A percentile compares a stretch with the other conserved stretches of the same genome.
Conservation (phyloP, 192 early-diverging fungal genomes). For the Coemansia sp. region DNA sequence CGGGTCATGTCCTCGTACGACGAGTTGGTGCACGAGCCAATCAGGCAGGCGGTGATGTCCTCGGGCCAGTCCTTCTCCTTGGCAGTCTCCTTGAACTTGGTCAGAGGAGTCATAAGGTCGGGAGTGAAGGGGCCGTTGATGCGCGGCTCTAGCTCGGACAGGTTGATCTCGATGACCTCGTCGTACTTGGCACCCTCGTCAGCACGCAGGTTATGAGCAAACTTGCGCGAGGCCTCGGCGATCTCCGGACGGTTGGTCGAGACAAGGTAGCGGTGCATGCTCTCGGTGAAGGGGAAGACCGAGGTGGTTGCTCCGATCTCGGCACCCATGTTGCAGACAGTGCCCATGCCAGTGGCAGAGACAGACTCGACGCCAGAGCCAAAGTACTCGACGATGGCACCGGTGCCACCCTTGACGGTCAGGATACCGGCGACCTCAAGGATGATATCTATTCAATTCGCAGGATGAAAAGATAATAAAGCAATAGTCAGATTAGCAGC, state of each 20-base stretch:
- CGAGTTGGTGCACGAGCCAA: conserved; percentile 98
- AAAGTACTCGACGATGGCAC: conserved; percentile 97
- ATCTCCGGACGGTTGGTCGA: conserved; percentile 82
- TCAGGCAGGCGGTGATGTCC: conserved; percentile 88
- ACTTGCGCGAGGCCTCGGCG: conserved; percentile 77
- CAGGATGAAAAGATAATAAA: neutral
- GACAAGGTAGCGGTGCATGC: conserved; percentile 89
- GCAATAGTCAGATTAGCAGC: no score
- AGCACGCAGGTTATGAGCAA: conserved; percentile 86
- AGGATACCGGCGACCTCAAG: conserved; percentile 92
- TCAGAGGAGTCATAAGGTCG: conserved; percentile 91
- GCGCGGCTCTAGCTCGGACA: conserved; percentile 91
- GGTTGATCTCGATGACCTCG: conserved; percentile 92
- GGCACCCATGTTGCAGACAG: conserved; percentile 99
- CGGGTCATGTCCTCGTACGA: conserved; percentile 98
- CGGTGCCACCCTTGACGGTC: conserved; percentile 96
- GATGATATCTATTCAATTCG: conserved; percentile 68
- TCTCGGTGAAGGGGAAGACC: conserved; percentile 89
- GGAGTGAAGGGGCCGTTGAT: conserved; percentile 97
- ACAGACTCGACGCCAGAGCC: conserved; percentile 91
- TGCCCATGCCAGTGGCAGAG: conserved; percentile 98
- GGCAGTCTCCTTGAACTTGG: conserved; percentile 89
- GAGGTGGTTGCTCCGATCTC: conserved; percentile 98
- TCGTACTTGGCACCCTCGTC: conserved; percentile 91
- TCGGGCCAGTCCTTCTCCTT: conserved; percentile 85